Evolutionary conservation across 345 rosid genomes (phyloP).

Genomic region (Arabidopsis arenosa): DNA sequence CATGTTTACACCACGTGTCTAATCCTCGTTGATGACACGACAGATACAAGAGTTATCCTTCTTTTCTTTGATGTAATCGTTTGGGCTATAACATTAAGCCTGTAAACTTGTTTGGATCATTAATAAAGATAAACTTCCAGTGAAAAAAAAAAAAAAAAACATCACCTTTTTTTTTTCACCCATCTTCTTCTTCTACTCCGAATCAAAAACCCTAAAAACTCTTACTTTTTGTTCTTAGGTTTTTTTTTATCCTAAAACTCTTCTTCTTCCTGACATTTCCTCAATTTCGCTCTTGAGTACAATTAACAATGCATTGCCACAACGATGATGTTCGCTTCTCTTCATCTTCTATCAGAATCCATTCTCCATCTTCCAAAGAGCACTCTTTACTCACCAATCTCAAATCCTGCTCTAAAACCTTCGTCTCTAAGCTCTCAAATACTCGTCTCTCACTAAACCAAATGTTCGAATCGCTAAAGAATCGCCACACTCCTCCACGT

Average conservation of each 20-base stretch:
- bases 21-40: too few species aligned
- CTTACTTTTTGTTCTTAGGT: not conserved
- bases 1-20: too few species aligned
- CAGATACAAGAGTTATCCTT: too few species aligned
- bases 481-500: slow-evolving; percentile 13
- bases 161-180: not conserved
- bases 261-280: slow-evolving; percentile 14
- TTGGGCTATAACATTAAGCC: too few species aligned
- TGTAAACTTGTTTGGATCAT: too few species aligned
- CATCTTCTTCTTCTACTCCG: slow-evolving; percentile 1
- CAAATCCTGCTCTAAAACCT: slow-evolving; percentile 44
- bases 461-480: slow-evolving; percentile 28
- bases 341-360: slow-evolving; percentile 34
- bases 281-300: slow-evolving; percentile 4
- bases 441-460: slow-evolving; percentile 34
- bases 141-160: too few species aligned
- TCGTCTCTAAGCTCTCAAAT: slow-evolving; percentile 35
- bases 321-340: slow-evolving; percentile 33
- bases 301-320: slow-evolving; percentile 27
- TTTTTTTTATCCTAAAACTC: not conserved
- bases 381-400: slow-evolving; percentile 42
- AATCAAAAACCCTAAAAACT: slow-evolving; percentile 29
- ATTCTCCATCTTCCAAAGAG: slow-evolving; percentile 7
- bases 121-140: too few species aligned
- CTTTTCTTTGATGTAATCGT: too few species aligned